Conservation (phyloP, 805 yeast genomes). For the Middelhovenomyces tepae region DNA sequence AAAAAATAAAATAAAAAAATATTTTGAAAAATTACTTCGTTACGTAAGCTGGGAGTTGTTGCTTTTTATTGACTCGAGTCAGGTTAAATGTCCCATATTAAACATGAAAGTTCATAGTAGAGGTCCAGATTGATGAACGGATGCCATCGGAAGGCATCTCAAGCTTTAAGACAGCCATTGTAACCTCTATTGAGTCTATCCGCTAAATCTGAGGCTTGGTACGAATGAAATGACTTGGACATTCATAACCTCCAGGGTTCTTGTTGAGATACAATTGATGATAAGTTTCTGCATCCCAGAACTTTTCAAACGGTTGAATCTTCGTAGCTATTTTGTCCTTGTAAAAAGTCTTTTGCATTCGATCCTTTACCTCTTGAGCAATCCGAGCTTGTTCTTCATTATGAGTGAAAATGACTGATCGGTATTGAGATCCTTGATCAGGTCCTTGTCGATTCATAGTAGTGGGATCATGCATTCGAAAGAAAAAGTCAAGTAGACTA, state of each 20-base stretch:
- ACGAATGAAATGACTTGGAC: slow-evolving; percentile 82
- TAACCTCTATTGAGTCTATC: too few relatives aligned
- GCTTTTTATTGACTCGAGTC: too few relatives aligned
- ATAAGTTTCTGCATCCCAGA: slow-evolving; percentile 93
- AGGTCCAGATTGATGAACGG: too few relatives aligned
- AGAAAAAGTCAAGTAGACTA: slow-evolving; percentile 73
- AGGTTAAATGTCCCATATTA: too few relatives aligned
- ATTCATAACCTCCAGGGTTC: slow-evolving; percentile 81
- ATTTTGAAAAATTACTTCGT: too few relatives aligned
- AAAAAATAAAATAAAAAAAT: background rate
- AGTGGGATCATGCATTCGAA: slow-evolving; percentile 92
- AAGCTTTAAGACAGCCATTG: too few relatives aligned
- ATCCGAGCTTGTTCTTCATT: slow-evolving; percentile 38
- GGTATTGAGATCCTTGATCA: slow-evolving; percentile 82
- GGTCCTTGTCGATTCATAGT: slow-evolving; percentile 76
- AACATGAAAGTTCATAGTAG: too few relatives aligned
- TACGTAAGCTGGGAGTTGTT: too few relatives aligned
- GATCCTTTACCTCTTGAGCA: slow-evolving; percentile 39
- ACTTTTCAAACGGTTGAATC: slow-evolving; percentile 57
- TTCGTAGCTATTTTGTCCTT: slow-evolving; percentile 60
- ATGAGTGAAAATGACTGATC: slow-evolving; percentile 71
- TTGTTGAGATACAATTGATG: slow-evolving; percentile 76
- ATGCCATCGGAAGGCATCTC: too few relatives aligned
- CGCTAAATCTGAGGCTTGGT: slow-evolving; percentile 41
- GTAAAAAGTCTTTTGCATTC: slow-evolving; percentile 67